phyloP scores from a whole-genome alignment of 768 basidiomycete genomes.

The Phylloporus sp. region DNA sequence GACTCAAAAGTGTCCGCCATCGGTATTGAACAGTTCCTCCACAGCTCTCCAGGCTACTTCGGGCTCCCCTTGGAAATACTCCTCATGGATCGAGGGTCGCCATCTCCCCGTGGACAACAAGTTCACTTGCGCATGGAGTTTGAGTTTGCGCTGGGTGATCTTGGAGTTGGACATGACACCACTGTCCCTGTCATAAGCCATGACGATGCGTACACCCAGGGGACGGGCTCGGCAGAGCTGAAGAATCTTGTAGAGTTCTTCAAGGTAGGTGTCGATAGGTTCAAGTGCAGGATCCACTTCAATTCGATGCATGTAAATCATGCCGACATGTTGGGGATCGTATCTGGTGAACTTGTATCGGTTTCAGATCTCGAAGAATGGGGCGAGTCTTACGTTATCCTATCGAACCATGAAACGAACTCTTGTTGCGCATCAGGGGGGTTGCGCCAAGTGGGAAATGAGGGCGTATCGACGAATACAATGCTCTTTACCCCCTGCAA shows the following conservation, averaged over 20 bases:
- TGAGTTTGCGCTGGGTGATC: not conserved
- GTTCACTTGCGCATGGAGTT: not conserved
- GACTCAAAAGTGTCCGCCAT: not conserved
- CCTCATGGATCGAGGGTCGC: conserved; percentile 3
- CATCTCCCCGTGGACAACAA: not conserved
- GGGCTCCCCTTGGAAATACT: conserved; percentile 8
- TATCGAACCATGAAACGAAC: conserved; percentile 2
- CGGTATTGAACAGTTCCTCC: conserved; percentile 6
- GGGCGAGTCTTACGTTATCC: not conserved
- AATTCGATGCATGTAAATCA: conserved; percentile 18
- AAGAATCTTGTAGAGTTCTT: not conserved
- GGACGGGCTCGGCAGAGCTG: fast-evolving
- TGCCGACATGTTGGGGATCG: conserved; percentile 1
- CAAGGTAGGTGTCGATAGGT: conserved; percentile 2
- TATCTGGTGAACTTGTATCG: conserved; percentile 1
- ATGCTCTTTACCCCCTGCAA: conserved; percentile 3
- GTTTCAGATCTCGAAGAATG: not conserved
- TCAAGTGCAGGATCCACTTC: conserved; percentile 13
- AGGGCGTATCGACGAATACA: conserved; percentile 22
- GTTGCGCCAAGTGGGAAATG: conserved; percentile 12
- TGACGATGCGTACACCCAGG: conserved; percentile 7
- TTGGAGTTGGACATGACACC: not conserved
- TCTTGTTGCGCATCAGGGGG: conserved; percentile 2
- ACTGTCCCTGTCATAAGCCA: conserved; percentile 11
- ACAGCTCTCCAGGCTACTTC: conserved; percentile 12